phyloP scores from a whole-genome alignment of 2,329 filamentous ascomycete species.

The Coleophoma crateriformis region DNA sequence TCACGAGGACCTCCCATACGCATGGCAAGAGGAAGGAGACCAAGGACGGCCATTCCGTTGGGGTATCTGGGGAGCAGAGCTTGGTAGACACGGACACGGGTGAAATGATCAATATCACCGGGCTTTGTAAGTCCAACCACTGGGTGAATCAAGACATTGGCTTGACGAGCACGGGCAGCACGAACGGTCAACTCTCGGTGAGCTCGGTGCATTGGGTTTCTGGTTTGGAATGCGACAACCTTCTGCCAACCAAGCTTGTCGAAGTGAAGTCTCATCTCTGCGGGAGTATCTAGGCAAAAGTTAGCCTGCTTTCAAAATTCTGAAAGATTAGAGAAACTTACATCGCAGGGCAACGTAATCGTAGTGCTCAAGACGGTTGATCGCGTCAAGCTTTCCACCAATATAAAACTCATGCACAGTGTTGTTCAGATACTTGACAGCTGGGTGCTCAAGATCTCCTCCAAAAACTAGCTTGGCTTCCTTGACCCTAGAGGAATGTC shows the following conservation, averaged over 20 bases:
- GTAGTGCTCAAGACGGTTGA: conserved; percentile 96
- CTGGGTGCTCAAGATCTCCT: conserved; percentile 84
- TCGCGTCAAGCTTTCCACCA: conserved; percentile 91
- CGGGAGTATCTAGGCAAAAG: conserved; percentile 67
- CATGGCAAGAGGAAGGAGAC: conserved; percentile 94
- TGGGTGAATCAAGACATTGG: conserved; percentile 98
- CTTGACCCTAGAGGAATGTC: conserved; percentile 52
- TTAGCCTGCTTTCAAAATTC: conserved; percentile 9
- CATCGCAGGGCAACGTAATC: conserved; percentile 96
- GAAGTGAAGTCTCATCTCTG: conserved; percentile 92
- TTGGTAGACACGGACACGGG: conserved; percentile 97
- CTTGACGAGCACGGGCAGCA: conserved; percentile 89
- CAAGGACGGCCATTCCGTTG: conserved; percentile 97
- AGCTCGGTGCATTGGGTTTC: conserved; percentile 98
- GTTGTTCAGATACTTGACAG: conserved; percentile 82
- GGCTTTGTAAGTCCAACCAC: conserved; percentile 98
- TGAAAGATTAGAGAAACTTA: conserved; percentile 35
- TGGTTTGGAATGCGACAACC: conserved; percentile 98
- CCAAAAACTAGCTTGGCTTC: conserved; percentile 95
- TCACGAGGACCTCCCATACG: conserved; percentile 98
- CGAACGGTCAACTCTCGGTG: conserved; percentile 97
- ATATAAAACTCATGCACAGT: conserved; percentile 84
- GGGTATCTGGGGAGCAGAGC: conserved; percentile 93
- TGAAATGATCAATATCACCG: conserved; percentile 99
- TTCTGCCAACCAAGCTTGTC: conserved; percentile 99